Conservation (phyloP, 805 yeast genomes). For the Candida dajiaensis region DNA sequence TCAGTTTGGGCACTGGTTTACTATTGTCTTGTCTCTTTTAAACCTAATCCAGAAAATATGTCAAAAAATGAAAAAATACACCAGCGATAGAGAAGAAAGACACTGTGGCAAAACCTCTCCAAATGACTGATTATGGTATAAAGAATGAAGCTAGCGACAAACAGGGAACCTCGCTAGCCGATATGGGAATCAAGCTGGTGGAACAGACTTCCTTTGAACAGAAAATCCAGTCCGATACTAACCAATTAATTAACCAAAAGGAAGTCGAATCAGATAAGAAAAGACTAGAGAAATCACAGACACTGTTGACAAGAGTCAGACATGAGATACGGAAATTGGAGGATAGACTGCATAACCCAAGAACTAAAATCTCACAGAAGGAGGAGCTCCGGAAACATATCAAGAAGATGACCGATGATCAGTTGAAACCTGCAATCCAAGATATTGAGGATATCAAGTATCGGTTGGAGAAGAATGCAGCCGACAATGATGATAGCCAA, state of each 20-base stretch:
- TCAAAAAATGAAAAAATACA: not conserved
- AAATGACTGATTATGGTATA: not conserved
- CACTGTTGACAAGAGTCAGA: constrained; percentile 37
- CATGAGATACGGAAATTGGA: constrained; percentile 42
- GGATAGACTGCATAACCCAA: constrained; percentile 41
- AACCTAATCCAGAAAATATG: no score
- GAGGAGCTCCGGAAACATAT: constrained; percentile 51
- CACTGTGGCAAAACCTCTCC: not conserved
- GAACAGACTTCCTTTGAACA: constrained; percentile 80
- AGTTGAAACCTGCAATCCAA: constrained; percentile 43
- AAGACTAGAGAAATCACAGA: constrained; percentile 63
- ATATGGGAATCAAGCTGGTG: constrained; percentile 50
- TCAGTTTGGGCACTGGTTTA: no score
- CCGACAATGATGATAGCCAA: constrained; percentile 8
- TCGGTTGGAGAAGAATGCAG: constrained; percentile 33
- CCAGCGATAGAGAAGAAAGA: no score
- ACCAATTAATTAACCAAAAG: constrained; percentile 48
- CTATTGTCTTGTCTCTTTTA: no score
- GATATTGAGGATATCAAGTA: constrained; percentile 61
- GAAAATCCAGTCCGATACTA: constrained; percentile 65
- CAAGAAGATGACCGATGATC: constrained; percentile 39
- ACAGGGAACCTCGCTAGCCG: not conserved
- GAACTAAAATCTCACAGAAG: constrained; percentile 61
- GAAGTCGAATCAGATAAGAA: constrained; percentile 70
- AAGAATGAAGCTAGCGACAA: not conserved